Evolutionary conservation across 345 rosid species (phyloP).

Genomic region (Toxicodendron radicans): DNA sequence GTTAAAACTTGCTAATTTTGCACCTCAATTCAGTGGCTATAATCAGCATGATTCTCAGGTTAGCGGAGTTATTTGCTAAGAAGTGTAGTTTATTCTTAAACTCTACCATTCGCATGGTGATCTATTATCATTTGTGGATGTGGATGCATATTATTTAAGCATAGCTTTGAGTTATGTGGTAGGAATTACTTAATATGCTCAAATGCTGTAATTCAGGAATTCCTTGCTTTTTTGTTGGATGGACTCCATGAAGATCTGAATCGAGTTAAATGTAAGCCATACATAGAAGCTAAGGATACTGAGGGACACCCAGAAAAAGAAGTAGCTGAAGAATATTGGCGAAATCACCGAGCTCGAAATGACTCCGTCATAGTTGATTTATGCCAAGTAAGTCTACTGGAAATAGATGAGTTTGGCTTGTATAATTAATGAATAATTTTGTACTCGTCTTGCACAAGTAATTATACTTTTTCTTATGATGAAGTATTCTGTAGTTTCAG

Average conservation of each 20-base stretch:
- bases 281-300: constrained; percentile 57
- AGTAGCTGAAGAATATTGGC: constrained; percentile 72
- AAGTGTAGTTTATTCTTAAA: background rate
- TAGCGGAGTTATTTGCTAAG: constrained; percentile 23
- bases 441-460: background rate
- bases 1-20: constrained; percentile 60
- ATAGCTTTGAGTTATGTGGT: background rate
- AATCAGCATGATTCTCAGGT: constrained; percentile 83
- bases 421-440: background rate
- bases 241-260: constrained; percentile 84
- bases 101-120: background rate
- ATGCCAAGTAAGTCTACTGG: constrained; percentile 46
- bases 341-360: constrained; percentile 63
- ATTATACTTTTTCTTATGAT: background rate
- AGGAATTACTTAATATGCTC: constrained; percentile 9
- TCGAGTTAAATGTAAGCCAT: constrained; percentile 66
- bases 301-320: constrained; percentile 53
- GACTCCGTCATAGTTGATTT: constrained; percentile 65
- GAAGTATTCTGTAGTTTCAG: constrained; percentile 1
- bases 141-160: background rate
- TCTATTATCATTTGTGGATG: background rate
- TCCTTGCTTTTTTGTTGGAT: constrained; percentile 74
- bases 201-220: constrained; percentile 42
- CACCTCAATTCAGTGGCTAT: constrained; percentile 71
- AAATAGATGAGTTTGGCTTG: background rate